phyloP scores from a whole-genome alignment of 345 rosid genomes.

The Microcos paniculata region DNA sequence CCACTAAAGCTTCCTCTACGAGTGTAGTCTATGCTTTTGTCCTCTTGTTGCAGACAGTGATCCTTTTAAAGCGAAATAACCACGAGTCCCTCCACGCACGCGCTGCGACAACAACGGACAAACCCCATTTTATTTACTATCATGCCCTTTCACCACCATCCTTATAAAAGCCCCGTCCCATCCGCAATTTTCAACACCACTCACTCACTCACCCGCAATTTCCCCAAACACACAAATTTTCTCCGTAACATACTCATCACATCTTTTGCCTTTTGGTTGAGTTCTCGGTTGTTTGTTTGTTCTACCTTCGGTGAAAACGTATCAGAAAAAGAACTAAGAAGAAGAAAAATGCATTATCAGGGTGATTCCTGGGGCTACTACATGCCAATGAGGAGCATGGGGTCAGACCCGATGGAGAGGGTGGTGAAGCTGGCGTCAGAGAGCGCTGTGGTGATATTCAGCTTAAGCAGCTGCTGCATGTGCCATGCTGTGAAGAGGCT shows the following conservation, averaged over 20 bases:
- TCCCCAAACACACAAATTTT: background rate
- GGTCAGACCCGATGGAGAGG: conserved; percentile 41
- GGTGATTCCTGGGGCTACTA: conserved; percentile 24
- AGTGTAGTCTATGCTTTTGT: background rate
- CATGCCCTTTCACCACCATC: conserved; percentile 11
- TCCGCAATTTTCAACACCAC: background rate
- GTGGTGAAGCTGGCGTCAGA: conserved; percentile 50
- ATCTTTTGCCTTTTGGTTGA: background rate
- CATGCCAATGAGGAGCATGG: conserved; percentile 21
- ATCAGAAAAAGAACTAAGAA: background rate
- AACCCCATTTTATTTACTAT: conserved; percentile 12
- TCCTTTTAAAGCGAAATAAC: conserved; percentile 34
- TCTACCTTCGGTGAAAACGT: no score
- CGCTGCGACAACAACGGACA: conserved; percentile 52
- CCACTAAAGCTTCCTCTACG: background rate
- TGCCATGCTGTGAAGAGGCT: conserved; percentile 73
- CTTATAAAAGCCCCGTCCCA: background rate
- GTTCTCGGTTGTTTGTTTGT: no score
- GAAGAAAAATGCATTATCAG: conserved; percentile 23
- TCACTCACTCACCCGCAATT: background rate
- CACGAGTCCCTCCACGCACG: conserved; percentile 30
- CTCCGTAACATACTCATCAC: no score
- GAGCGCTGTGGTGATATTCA: conserved; percentile 72
- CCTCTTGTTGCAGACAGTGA: conserved; percentile 30
- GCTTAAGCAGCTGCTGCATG: conserved; percentile 66